phyloP scores from a whole-genome alignment of 169 alveolate species.

The Plasmodium relictum region DNA sequence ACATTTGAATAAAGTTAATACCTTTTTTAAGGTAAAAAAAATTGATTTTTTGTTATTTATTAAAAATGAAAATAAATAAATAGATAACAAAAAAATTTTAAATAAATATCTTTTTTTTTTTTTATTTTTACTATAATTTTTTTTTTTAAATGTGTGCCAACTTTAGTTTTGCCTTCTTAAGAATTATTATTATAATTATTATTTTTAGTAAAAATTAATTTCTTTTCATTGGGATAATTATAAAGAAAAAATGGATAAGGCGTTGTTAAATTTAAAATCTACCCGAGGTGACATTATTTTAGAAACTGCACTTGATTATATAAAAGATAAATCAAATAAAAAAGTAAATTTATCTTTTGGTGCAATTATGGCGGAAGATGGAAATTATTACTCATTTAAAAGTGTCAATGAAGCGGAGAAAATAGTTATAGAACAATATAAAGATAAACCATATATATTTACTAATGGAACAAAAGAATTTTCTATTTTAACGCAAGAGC shows the following conservation, averaged over 20 bases:
- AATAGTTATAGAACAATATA: constrained; percentile 81
- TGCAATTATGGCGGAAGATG: constrained; percentile 88
- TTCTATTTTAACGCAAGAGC: constrained; percentile 79
- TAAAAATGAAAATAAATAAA: too few species aligned
- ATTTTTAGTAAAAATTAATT: too few species aligned
- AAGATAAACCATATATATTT: constrained; percentile 90
- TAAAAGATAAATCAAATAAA: constrained; percentile 16
- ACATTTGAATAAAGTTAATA: too few species aligned
- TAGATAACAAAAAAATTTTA: too few species aligned
- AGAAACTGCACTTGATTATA: constrained; percentile 31
- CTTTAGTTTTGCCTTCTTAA: too few species aligned
- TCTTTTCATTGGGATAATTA: too few species aligned
- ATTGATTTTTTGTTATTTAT: too few species aligned
- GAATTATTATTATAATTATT: too few species aligned
- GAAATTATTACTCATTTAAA: constrained; percentile 86
- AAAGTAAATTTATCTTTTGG: constrained; percentile 92
- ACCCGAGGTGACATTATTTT: constrained; percentile 40
- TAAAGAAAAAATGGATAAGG: constrained; percentile 18
- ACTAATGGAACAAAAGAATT: constrained; percentile 89
- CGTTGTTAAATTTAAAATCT: constrained; percentile 7
- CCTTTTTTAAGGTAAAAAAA: too few species aligned
- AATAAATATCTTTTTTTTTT: too few species aligned
- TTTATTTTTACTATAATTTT: too few species aligned
- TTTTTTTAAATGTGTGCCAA: too few species aligned
- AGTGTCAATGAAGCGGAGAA: constrained; percentile 87